These are phyloP conservation scores for Erysimum pusillum DNA, from an alignment of 441 rosid genomes.

Conservation along the genomic window DNA sequence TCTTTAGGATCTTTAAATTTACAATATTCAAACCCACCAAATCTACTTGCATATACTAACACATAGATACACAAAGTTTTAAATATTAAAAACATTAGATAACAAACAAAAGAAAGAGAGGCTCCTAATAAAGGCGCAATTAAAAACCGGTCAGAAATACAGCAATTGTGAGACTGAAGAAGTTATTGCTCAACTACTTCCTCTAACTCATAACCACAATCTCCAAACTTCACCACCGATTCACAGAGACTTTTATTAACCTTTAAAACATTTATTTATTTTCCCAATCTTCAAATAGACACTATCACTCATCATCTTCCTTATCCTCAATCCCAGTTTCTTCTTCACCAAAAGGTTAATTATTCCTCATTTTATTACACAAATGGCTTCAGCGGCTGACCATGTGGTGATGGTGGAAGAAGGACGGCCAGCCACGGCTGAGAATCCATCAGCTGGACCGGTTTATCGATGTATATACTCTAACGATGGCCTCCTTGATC, in stretches of 20 bases:
- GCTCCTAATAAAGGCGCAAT: constrained; percentile 44
- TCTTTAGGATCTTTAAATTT: background rate
- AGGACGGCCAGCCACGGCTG: constrained; percentile 56
- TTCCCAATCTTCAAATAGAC: constrained; percentile 31
- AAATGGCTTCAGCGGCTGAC: constrained; percentile 52
- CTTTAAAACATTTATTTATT: constrained; percentile 18
- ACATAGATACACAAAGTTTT: background rate
- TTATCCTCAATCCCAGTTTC: background rate
- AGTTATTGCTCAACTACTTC: constrained; percentile 52
- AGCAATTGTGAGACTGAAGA: constrained; percentile 38
- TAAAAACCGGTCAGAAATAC: constrained; percentile 45
- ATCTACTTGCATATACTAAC: constrained; percentile 40
- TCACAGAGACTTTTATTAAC: constrained; percentile 32
- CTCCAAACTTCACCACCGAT: constrained; percentile 48
- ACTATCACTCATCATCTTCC: constrained; percentile 25
- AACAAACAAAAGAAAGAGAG: constrained; percentile 1
- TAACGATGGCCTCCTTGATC: constrained; percentile 69
- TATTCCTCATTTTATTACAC: constrained; percentile 1
- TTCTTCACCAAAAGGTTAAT: constrained; percentile 8
- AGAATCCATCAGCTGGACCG: constrained; percentile 75
- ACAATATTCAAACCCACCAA: constrained; percentile 35
- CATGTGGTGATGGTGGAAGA: constrained; percentile 80
- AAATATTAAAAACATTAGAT: background rate
- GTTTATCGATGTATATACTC: constrained; percentile 84
- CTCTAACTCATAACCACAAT: constrained; percentile 49